These are phyloP conservation scores for Nothopassalora personata DNA, from an alignment of 2,329 filamentous ascomycete species.

Conservation along the genomic window DNA sequence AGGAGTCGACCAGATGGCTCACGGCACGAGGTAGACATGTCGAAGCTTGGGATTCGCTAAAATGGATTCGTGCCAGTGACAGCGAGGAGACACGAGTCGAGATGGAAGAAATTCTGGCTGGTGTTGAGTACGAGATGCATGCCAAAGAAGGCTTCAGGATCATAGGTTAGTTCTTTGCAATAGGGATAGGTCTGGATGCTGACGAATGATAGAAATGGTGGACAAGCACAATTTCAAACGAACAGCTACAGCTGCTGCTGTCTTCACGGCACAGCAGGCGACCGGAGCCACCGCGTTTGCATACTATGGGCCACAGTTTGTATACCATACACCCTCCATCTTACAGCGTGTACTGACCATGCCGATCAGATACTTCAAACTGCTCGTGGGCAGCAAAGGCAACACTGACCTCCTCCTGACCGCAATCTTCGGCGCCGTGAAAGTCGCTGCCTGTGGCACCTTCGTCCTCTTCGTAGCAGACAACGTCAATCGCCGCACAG, in stretches of 20 bases:
- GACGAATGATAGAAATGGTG: constrained; percentile 37
- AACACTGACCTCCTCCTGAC: constrained; percentile 46
- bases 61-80: constrained; percentile 48
- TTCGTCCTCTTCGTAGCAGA: constrained; percentile 53
- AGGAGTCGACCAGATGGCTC: constrained; percentile 50
- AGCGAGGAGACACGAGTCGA: constrained; percentile 37
- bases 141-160: constrained; percentile 32
- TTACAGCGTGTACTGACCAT: not conserved
- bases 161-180: not conserved
- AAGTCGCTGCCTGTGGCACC: constrained; percentile 46
- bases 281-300: constrained; percentile 52
- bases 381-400: constrained; percentile 43
- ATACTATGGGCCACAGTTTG: constrained; percentile 48
- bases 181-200: not conserved
- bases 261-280: constrained; percentile 51
- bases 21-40: constrained; percentile 42
- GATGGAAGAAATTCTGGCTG: constrained; percentile 48
- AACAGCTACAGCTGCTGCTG: constrained; percentile 40
- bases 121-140: constrained; percentile 42
- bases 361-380: constrained; percentile 42
- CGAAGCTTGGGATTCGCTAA: constrained; percentile 45
- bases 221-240: constrained; percentile 42
- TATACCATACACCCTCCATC: not conserved
- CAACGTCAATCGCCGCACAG: constrained; percentile 41
- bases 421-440: constrained; percentile 51